These are phyloP conservation scores for Jaltomata sinuosa DNA, from an alignment of 257 asterid species.

Conservation along the genomic window DNA sequence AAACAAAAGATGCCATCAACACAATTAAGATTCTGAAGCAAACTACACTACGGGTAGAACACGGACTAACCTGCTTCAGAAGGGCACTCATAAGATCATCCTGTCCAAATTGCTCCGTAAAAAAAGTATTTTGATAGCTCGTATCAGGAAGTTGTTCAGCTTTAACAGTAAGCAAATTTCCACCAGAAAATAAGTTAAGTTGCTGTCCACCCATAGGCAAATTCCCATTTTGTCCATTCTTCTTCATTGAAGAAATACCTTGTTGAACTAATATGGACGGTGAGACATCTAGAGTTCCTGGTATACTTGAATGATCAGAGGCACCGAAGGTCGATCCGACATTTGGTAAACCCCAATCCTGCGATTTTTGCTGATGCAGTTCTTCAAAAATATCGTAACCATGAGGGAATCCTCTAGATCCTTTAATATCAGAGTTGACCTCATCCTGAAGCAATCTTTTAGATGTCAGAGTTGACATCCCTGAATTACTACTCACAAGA, in stretches of 20 bases:
- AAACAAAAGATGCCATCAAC: not conserved
- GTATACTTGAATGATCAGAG: conserved; percentile 24
- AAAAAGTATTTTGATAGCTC: conserved; percentile 33
- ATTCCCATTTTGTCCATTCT: conserved; percentile 16
- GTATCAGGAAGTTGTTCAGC: conserved; percentile 38
- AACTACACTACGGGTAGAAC: not conserved
- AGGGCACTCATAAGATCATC: conserved; percentile 75
- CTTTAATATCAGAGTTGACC: conserved; percentile 27
- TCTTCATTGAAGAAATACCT: conserved; percentile 33
- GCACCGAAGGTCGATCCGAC: conserved; percentile 30
- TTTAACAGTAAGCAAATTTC: conserved; percentile 34
- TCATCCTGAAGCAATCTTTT: conserved; percentile 12
- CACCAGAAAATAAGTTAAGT: conserved; percentile 14
- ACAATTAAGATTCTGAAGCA: not conserved
- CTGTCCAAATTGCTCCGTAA: conserved; percentile 47
- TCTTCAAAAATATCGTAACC: conserved; percentile 34
- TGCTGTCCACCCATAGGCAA: conserved; percentile 20
- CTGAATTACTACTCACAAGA: conserved; percentile 22
- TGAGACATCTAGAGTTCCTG: conserved; percentile 25
- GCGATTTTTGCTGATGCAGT: conserved; percentile 35
- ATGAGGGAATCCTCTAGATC: conserved; percentile 31
- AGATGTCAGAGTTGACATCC: conserved; percentile 25
- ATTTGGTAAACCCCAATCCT: conserved; percentile 45
- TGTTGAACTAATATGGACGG: conserved; percentile 34
- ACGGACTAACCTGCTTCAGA: conserved; percentile 51